Evolutionary conservation across 2,329 filamentous ascomycete species (phyloP), one percentile per base, ranked within the genome.

Genomic region (Cladophialophora psammophila): DNA sequence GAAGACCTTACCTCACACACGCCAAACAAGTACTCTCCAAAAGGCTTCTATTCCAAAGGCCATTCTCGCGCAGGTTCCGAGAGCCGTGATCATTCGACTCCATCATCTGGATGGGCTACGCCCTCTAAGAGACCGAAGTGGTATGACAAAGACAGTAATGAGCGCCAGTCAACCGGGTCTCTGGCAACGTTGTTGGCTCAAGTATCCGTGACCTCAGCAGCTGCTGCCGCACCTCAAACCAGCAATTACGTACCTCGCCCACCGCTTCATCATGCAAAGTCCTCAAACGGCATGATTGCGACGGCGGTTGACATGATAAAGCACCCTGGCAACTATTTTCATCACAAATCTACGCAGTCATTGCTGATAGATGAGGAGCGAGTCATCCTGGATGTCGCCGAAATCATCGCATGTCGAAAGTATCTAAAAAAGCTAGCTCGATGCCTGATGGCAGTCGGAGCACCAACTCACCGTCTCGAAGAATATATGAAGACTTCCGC

Each of bases 401-500:
- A 87, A 66, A 94, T 91, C 15, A 85, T 97, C 20, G 88, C 89
- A 40, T 87, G 93, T 2, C 93, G 97, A 73, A 87, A 88, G 63
- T 97, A 96, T 76, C 84, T 97, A 12, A 85, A 94, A 63, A 93
- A 91, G 76, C 86, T 97, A 45, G 97, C 94, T 76, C 88, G 89
- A 48, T 92, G 92, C 1, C 81, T 97, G 65, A 97, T 97, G 93
- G 85, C 88, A 75, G 97, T 92, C 71, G 94, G 94, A 12, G 94
- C 94, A 0, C 94, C 94, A 0, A 96, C 93, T 0, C 94, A 97
- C 80, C 89, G 94, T 10, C 82, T 97, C 20, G 94, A 97, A 78
- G 82, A 96, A 76, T 97, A 96, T 77, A 90, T 97, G 87, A 89
- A 86, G 69, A 96, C 94, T 91, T 93, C 91, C 8, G 90, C 94